A percentile compares a stretch with the other conserved stretches of the same genome.
phyloP scores from a whole-genome alignment of 805 yeast genomes.

The Saccharomycopsis sp. region DNA sequence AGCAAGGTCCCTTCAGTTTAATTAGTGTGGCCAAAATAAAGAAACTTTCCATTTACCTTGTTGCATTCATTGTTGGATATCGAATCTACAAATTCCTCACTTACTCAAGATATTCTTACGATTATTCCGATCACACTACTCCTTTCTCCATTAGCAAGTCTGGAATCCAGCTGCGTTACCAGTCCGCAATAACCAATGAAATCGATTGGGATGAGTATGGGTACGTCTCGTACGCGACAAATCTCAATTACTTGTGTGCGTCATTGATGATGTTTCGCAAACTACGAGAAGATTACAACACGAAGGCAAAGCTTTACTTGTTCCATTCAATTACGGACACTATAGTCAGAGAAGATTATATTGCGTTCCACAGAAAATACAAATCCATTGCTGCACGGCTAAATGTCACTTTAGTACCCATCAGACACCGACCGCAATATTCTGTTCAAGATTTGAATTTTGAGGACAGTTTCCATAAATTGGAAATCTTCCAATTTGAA shows the following conservation, averaged over 20 bases:
- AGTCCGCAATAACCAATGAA: slow-evolving; percentile 12
- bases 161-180: background rate
- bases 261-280: slow-evolving; percentile 42
- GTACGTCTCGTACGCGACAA: slow-evolving; percentile 57
- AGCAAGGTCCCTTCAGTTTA: background rate
- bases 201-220: slow-evolving; percentile 43
- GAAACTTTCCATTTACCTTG: background rate
- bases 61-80: background rate
- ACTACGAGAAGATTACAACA: slow-evolving; percentile 31
- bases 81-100: background rate
- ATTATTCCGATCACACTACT: background rate
- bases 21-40: background rate
- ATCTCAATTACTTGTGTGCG: slow-evolving; percentile 42
- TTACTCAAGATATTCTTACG: slow-evolving; percentile 11
- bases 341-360: slow-evolving; percentile 22
- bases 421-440: slow-evolving; percentile 21
- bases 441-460: slow-evolving; percentile 32
- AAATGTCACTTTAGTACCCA: slow-evolving; percentile 26
- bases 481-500: slow-evolving; percentile 41
- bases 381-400: slow-evolving; percentile 18
- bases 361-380: slow-evolving; percentile 19
- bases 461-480: slow-evolving; percentile 48
- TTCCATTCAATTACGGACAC: slow-evolving; percentile 24
- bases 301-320: slow-evolving; percentile 42
- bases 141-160: slow-evolving; percentile 4